Evolutionary conservation across 208 protist genomes (phyloP), one percentile per base, ranked within the genome.

Genomic region (Balamuthia mandrillaris): DNA sequence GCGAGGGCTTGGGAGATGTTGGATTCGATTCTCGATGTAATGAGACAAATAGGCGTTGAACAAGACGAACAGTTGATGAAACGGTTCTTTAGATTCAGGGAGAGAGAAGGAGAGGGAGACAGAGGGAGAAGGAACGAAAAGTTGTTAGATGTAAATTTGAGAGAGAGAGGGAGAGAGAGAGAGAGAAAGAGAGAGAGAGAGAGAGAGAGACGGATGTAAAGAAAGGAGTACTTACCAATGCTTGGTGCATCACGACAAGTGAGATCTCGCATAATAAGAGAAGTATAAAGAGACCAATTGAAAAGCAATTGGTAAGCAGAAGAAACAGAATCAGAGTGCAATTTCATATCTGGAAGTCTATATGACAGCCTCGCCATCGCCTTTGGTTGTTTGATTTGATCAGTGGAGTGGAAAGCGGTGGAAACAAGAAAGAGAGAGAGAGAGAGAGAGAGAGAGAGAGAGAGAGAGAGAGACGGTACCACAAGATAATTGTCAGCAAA

Each of bases 211-310:
- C 21, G 14, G 60, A 35, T 35, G 16, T 16, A n/a, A 68, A 39
- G 60, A 68, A n/a, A 68, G 60, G 24, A 10, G 60, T 10, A 16
- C 2, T 44, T 39, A 81, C 74, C 74, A 10, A 65, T 35, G n/a
- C 51, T 65, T 31, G 74, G 51, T 1, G 74, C 47, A 21, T 81
- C 74, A 29, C 74, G 47, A 24, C 74, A 81, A 12, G 74, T 81
- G 18, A 81, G 74, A 52, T 81, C 74, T 18, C 74, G 49, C 49
- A 81, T 81, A 21, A 81, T 65, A 37, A 81, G 74, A n/a, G 74
- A 81, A 18, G 74, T 81, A 33, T 81, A 81, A 33, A 52, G 74
- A 14, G 74, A 31, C 74, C 74, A 81, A 29, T 41, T 52, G 74
- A 81, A 81, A 35, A 81, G 74, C 37, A 81, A 65, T 5, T 18